Percentiles rank a stretch among this genome's conserved stretches.
phyloP scores from a whole-genome alignment of 2,329 filamentous ascomycete genomes.

The Fonsecaea nubica region DNA sequence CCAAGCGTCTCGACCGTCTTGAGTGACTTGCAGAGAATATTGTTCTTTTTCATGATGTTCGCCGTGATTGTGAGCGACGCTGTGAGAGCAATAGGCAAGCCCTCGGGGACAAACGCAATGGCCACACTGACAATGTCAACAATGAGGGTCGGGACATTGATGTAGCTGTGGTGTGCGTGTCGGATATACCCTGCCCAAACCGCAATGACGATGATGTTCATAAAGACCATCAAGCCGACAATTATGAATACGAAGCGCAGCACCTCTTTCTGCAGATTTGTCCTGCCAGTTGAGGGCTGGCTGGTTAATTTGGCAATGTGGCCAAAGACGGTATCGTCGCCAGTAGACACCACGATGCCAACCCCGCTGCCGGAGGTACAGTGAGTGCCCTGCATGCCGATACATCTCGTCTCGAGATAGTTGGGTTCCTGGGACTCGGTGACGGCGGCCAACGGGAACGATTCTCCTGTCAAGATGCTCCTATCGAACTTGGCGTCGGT shows the following conservation, averaged over 20 bases:
- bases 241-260: slow-evolving; percentile 75
- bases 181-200: slow-evolving; percentile 76
- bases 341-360: slow-evolving; percentile 73
- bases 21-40: slow-evolving; percentile 78
- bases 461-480: slow-evolving; percentile 75
- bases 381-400: slow-evolving; percentile 80
- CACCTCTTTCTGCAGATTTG: slow-evolving; percentile 74
- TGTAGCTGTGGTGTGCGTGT: slow-evolving; percentile 70
- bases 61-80: slow-evolving; percentile 76
- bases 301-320: slow-evolving; percentile 75
- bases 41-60: slow-evolving; percentile 77
- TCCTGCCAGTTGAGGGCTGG: slow-evolving; percentile 70
- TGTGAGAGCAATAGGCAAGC: slow-evolving; percentile 72
- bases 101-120: slow-evolving; percentile 78
- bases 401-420: slow-evolving; percentile 77
- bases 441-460: slow-evolving; percentile 67
- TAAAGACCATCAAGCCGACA: slow-evolving; percentile 64
- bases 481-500: slow-evolving; percentile 75
- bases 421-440: slow-evolving; percentile 73
- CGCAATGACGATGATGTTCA: slow-evolving; percentile 63
- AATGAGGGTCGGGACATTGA: slow-evolving; percentile 73
- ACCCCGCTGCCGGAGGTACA: slow-evolving; percentile 72
- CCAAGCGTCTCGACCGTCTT: slow-evolving; percentile 80
- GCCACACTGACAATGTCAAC: slow-evolving; percentile 75
- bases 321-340: slow-evolving; percentile 76